Evolutionary conservation across 306 rosid genomes (phyloP), one percentile per base, ranked within the genome.

Genomic region (Vicia villosa): DNA sequence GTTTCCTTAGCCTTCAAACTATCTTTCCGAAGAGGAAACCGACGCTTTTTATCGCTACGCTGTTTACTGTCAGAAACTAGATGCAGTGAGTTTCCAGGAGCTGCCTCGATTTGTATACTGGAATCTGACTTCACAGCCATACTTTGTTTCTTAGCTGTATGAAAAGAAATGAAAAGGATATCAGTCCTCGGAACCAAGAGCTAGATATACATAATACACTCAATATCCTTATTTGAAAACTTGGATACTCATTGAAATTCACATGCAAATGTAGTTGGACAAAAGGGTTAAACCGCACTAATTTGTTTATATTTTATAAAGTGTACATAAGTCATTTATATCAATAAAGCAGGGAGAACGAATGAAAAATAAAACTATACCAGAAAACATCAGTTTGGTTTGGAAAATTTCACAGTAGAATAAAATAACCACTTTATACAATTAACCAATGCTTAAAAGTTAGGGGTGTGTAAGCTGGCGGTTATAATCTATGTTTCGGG

Each of bases 121-220:
- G 88, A 46, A 37, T 51, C 76, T n/a, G 50, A 28, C 63, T 73
- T 83, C 67, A 40, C 75, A 45, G 38, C 21, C 67, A 36, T 79
- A 52, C 74, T 66, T 42, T 50, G 84, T 58, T 49, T 82, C 73
- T 91, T 89, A 34, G 96, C 99, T 95, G 91, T 56, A 79, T 16
- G 41, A 74, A 82, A 64, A 73, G 70, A 78, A 57, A 69, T 42
- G 17, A 56, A 62, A 69, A 74, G 20, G 36, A 73, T 43, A 68
- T 65, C 42, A 79, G 59, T 49, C 41, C 46, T 64, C 19, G 64
- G 20, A 82, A 59, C 57, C 14, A 51, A 50, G 50, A 60, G 51
- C 26, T 49, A 51, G 42, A 58, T 51, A 21, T 30, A 24, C 57
- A 46, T n/a, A 58, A 63, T 68, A 15, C 26, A 68, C 60, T 66